Conservation (phyloP, 1,139 yeast species). For the Pichia sp. region DNA sequence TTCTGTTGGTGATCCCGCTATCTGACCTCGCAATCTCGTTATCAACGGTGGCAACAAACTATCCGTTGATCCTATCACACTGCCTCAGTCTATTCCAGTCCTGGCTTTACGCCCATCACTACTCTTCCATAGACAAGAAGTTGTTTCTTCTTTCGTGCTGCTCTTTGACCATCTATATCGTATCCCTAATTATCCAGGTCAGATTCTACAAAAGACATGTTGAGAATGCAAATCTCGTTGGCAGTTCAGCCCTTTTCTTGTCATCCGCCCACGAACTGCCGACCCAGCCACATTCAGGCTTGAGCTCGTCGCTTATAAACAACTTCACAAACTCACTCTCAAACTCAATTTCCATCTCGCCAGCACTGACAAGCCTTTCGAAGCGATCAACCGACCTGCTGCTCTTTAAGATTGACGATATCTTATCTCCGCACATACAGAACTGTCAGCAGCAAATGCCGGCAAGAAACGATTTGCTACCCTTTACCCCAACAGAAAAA, state of each 20-base stretch:
- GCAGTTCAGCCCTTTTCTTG: neutral
- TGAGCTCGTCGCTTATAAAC: constrained; percentile 46
- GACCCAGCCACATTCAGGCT: constrained; percentile 33
- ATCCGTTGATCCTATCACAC: neutral
- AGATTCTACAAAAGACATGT: neutral
- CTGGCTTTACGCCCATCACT: neutral
- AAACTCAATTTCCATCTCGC: neutral
- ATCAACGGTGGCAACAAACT: neutral
- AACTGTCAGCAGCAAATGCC: neutral
- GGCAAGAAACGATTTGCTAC: neutral
- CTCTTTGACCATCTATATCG: neutral
- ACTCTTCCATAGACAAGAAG: neutral
- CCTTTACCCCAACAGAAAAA: neutral
- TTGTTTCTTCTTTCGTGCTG: neutral
- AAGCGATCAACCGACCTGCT: constrained; percentile 3
- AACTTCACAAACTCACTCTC: neutral
- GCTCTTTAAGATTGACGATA: constrained; percentile 10
- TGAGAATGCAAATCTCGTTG: neutral
- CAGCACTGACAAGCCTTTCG: constrained; percentile 1
- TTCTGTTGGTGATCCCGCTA: neutral
- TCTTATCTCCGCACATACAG: constrained; percentile 4
- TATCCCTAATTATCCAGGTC: neutral
- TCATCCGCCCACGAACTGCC: neutral
- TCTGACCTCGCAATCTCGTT: neutral
- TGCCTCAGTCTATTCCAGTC: neutral